Evolutionary conservation across 345 rosid species (phyloP).

Genomic region (Aurinia saxatilis): DNA sequence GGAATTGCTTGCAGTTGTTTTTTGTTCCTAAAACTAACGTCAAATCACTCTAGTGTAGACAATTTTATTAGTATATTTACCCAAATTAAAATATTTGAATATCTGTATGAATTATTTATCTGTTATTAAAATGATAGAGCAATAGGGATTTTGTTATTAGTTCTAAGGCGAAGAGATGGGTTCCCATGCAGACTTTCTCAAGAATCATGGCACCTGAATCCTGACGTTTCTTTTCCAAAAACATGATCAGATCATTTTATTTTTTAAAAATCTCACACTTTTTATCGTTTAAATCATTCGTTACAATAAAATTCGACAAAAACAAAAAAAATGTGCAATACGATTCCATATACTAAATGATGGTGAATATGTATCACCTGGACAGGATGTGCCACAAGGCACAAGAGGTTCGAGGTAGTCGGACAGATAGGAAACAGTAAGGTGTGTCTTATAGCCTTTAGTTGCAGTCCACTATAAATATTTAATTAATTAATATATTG

Average conservation of each 20-base stretch:
- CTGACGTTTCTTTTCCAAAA: neutral
- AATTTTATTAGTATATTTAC: no score
- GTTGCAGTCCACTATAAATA: slow-evolving; percentile 20
- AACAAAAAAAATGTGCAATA: no score
- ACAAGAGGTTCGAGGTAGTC: slow-evolving; percentile 30
- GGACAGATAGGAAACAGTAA: slow-evolving; percentile 24
- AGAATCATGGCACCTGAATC: slow-evolving; percentile 20
- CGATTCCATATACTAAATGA: no score
- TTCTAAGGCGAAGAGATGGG: slow-evolving; percentile 15
- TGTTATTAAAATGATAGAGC: neutral
- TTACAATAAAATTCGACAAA: no score
- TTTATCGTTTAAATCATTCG: no score
- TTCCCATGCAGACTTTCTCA: slow-evolving; percentile 16
- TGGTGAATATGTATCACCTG: slow-evolving; percentile 16
- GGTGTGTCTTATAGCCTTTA: slow-evolving; percentile 12
- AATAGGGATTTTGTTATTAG: neutral
- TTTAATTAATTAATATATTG: neutral
- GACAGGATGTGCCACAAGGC: slow-evolving; percentile 18
- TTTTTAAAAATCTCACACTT: no score
- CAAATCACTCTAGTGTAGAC: no score
- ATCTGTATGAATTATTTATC: neutral
- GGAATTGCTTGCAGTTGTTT: no score
- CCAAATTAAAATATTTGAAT: neutral
- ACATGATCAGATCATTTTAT: neutral
- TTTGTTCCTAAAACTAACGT: no score